Evolutionary conservation across 129 eudicot genomes (phyloP), one percentile per base, ranked within the genome.

Genomic region (Silybum marianum): DNA sequence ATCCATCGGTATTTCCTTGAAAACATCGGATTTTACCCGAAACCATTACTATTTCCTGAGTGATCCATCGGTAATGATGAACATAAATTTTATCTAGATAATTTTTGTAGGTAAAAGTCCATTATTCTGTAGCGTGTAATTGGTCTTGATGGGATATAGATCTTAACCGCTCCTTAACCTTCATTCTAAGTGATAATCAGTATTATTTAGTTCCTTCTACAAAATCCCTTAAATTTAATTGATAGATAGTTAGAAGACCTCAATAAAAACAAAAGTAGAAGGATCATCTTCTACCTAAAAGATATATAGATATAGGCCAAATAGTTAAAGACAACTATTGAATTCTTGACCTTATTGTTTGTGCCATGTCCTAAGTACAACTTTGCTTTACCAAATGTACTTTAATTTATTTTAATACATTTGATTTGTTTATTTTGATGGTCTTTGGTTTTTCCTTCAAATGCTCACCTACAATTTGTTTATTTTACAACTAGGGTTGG

Each of bases 291-390:
- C 21, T 51, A 51, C 63, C 22, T 51, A 51, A 51, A 51, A 51
- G 19, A 4, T n/a, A n/a, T n/a, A n/a, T 10, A 51, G 21, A 32
- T 48, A 48, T 2, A 51, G 21, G 63, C 63, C 63, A 16, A 28
- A 28, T 28, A 28, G 30, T 28, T 28, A 28, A 51, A 51, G 22
- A 51, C 7, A 51, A 3, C 21, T 48, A 14, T 48, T 60, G 26
- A 62, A 19, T 62, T 7, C 24, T 22, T 62, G 26, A 62, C 25
- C 11, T 21, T 19, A 21, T 62, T 62, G 68, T 62, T 62, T 62
- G 26, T 62, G 69, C 8, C 26, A 62, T 62, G 26, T 62, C 69
- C 69, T 62, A 62, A 62, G 69, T 62, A 62, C 69, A 62, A 62
- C 69, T 62, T 62, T 21, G 25, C 26, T 8, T 62, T 51, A 48